phyloP scores from a whole-genome alignment of 164 flowering plant species.

The Pachysandra terminalis region DNA sequence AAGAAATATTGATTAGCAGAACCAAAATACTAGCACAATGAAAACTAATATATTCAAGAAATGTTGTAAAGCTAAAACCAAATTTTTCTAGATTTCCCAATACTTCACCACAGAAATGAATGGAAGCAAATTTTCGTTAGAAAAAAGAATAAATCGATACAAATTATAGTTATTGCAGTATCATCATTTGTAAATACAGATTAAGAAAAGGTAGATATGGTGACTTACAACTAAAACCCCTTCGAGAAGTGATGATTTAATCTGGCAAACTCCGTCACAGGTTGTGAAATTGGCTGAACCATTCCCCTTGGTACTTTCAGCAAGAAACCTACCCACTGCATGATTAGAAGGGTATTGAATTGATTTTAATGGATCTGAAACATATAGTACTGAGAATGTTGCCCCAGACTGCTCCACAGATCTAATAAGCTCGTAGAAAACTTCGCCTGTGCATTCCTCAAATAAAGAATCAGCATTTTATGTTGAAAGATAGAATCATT shows the following conservation, averaged over 20 bases:
- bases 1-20: too few species aligned
- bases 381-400: constrained; percentile 67
- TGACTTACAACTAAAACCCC: constrained; percentile 77
- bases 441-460: constrained; percentile 48
- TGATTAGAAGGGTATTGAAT: constrained; percentile 35
- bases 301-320: constrained; percentile 50
- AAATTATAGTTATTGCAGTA: too few species aligned
- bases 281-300: constrained; percentile 35
- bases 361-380: constrained; percentile 65
- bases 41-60: too few species aligned
- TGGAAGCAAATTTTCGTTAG: too few species aligned
- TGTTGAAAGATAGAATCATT: not conserved
- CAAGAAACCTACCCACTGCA: constrained; percentile 63
- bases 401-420: constrained; percentile 65
- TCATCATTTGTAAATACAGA: not conserved
- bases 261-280: constrained; percentile 85
- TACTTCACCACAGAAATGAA: too few species aligned
- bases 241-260: constrained; percentile 78
- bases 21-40: too few species aligned
- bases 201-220: constrained; percentile 1
- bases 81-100: too few species aligned
- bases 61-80: too few species aligned
- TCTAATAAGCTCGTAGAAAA: constrained; percentile 52
- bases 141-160: too few species aligned
- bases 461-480: constrained; percentile 6